phyloP scores from a whole-genome alignment of 1,284 basidiomycete species.

The Trametes versicolor region DNA sequence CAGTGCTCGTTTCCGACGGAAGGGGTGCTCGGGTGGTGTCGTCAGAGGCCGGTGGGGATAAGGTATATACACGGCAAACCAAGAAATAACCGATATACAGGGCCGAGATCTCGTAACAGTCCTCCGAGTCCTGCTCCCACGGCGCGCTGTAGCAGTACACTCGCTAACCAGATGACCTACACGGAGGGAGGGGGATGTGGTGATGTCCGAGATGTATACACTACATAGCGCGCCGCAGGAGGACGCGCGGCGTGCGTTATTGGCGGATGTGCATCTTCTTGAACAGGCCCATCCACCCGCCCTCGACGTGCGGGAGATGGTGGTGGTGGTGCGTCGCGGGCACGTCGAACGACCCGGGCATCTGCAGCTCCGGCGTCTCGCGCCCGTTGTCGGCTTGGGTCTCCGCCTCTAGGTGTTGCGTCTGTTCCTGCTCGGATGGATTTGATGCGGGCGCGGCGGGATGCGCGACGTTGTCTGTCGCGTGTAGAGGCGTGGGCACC shows the following conservation, averaged over 20 bases:
- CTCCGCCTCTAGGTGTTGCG: not conserved
- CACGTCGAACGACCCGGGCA: slow-evolving; percentile 61
- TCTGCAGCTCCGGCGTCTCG: slow-evolving; percentile 49
- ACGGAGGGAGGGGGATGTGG: not conserved
- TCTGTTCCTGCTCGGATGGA: slow-evolving; percentile 20
- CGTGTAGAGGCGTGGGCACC: slow-evolving; percentile 33
- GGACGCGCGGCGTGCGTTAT: slow-evolving; percentile 14
- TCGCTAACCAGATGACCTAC: not conserved
- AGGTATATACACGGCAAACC: slow-evolving; percentile 1
- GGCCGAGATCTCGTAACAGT: not conserved
- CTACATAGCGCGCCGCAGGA: not conserved
- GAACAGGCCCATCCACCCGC: slow-evolving; percentile 35
- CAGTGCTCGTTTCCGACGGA: not conserved
- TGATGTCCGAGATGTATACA: not conserved
- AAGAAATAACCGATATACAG: not conserved
- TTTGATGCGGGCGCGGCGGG: slow-evolving; percentile 1
- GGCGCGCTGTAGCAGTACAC: not conserved
- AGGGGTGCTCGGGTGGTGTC: not conserved
- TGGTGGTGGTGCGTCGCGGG: slow-evolving; percentile 29
- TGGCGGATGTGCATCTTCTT: slow-evolving; percentile 38
- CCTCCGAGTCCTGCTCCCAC: not conserved
- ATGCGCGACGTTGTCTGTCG: slow-evolving; percentile 13
- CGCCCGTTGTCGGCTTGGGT: slow-evolving; percentile 30
- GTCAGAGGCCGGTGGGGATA: not conserved
- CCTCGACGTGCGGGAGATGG: slow-evolving; percentile 33